Evolutionary conservation across 495 filamentous ascomycete species (phyloP).

Genomic region (Aspergillus biplanus): DNA sequence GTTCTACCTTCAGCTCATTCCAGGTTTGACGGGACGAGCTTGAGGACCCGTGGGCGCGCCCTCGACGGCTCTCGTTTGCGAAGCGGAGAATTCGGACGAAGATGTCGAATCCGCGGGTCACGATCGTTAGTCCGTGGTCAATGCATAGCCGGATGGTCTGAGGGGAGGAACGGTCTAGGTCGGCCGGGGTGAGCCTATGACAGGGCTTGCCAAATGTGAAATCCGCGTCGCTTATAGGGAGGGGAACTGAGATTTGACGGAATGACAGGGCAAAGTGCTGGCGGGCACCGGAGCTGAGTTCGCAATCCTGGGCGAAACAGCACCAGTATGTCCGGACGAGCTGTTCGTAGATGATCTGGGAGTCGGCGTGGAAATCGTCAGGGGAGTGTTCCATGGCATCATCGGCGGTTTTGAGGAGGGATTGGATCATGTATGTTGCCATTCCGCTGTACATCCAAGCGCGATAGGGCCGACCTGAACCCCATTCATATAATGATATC

Average conservation of each 20-base stretch:
- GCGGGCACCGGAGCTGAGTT: conserved; percentile 47
- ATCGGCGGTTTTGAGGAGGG: conserved; percentile 47
- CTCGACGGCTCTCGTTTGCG: conserved; percentile 47
- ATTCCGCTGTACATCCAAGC: conserved; percentile 55
- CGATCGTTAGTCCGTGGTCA: conserved; percentile 44
- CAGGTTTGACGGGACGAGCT: conserved; percentile 30
- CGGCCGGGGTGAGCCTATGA: conserved; percentile 39
- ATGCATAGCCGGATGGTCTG: conserved; percentile 35
- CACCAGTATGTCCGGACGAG: conserved; percentile 52
- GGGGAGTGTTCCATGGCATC: conserved; percentile 49
- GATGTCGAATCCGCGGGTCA: conserved; percentile 49
- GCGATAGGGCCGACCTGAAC: conserved; percentile 46
- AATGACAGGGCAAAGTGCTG: conserved; percentile 51
- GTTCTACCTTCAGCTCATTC: conserved; percentile 39
- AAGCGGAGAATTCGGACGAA: conserved; percentile 50
- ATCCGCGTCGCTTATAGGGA: conserved; percentile 47
- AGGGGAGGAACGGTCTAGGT: conserved; percentile 34
- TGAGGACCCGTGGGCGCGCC: conserved; percentile 27
- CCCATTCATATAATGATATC: conserved; percentile 51
- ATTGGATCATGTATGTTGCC: conserved; percentile 53
- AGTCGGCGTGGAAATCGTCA: conserved; percentile 40
- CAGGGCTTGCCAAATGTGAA: conserved; percentile 42
- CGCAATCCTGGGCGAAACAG: conserved; percentile 51
- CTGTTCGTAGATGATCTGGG: conserved; percentile 48
- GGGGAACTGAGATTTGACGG: conserved; percentile 46